Conservation (phyloP, 306 rosid genomes). For the Urtica urens region DNA sequence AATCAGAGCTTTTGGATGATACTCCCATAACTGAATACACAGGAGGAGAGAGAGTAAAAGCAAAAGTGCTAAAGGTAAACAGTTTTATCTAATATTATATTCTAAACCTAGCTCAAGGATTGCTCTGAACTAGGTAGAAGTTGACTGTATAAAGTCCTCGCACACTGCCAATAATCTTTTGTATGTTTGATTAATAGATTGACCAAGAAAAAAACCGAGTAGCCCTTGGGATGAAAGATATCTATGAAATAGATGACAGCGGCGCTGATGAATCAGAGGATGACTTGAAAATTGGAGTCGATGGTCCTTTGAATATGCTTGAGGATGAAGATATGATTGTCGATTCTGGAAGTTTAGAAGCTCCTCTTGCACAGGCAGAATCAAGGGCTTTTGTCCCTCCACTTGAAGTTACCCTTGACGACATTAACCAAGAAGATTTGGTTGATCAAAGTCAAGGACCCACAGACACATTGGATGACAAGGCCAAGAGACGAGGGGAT, state of each 20-base stretch:
- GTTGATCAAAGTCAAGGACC: slow-evolving; percentile 32
- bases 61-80: slow-evolving; percentile 69
- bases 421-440: slow-evolving; percentile 27
- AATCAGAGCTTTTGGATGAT: slow-evolving; percentile 69
- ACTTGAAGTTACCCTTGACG: slow-evolving; percentile 81
- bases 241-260: slow-evolving; percentile 28
- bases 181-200: slow-evolving; percentile 52
- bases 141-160: background rate
- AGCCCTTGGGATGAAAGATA: slow-evolving; percentile 84
- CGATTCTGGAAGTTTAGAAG: slow-evolving; percentile 30
- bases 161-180: slow-evolving; percentile 4
- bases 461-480: slow-evolving; percentile 29
- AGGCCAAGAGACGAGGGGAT: slow-evolving; percentile 49
- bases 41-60: slow-evolving; percentile 70
- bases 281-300: no score
- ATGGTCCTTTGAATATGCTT: slow-evolving; percentile 11
- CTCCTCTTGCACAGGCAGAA: slow-evolving; percentile 37
- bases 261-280: slow-evolving; percentile 14
- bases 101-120: no score
- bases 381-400: slow-evolving; percentile 72
- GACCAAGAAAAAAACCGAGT: slow-evolving; percentile 59
- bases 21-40: slow-evolving; percentile 45
- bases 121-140: background rate
- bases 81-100: no score
- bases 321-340: slow-evolving; percentile 23